phyloP scores from a whole-genome alignment of 441 rosid species.

The Mallotus japonicus region DNA sequence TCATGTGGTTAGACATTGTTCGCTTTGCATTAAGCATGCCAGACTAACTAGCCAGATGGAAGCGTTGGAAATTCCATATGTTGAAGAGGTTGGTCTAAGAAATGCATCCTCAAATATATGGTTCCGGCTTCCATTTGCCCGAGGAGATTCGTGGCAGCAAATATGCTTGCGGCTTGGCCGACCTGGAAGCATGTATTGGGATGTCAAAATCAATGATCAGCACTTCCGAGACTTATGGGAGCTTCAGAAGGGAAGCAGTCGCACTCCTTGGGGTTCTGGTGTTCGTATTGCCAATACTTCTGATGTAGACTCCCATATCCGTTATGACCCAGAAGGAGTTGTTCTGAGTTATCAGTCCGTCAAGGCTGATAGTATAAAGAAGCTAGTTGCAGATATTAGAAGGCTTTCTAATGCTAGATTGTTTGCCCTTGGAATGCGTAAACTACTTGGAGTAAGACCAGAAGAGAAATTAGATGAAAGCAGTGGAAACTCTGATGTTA shows the following conservation, averaged over 20 bases:
- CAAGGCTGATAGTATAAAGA: slow-evolving; percentile 88
- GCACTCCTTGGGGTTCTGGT: slow-evolving; percentile 88
- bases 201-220: slow-evolving; percentile 93
- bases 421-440: slow-evolving; percentile 95
- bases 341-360: slow-evolving; percentile 93
- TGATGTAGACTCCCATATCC: slow-evolving; percentile 92
- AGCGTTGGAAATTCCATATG: slow-evolving; percentile 81
- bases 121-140: slow-evolving; percentile 89
- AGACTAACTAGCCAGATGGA: slow-evolving; percentile 98
- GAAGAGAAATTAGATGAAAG: slow-evolving; percentile 79
- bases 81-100: slow-evolving; percentile 79
- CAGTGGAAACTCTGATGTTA: slow-evolving; percentile 48
- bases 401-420: slow-evolving; percentile 98
- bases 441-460: slow-evolving; percentile 82
- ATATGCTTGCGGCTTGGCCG: slow-evolving; percentile 97
- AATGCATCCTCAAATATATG: slow-evolving; percentile 86
- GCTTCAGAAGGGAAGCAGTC: slow-evolving; percentile 84
- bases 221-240: slow-evolving; percentile 99
- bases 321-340: slow-evolving; percentile 92
- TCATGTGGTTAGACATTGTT: slow-evolving; percentile 92
- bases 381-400: slow-evolving; percentile 84
- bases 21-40: slow-evolving; percentile 91
- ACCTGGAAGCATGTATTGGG: slow-evolving; percentile 99
- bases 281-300: slow-evolving; percentile 95
- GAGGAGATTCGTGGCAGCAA: slow-evolving; percentile 82